These are phyloP conservation scores for Myxozyma geophila DNA, from an alignment of 805 yeast species.

Conservation along the genomic window DNA sequence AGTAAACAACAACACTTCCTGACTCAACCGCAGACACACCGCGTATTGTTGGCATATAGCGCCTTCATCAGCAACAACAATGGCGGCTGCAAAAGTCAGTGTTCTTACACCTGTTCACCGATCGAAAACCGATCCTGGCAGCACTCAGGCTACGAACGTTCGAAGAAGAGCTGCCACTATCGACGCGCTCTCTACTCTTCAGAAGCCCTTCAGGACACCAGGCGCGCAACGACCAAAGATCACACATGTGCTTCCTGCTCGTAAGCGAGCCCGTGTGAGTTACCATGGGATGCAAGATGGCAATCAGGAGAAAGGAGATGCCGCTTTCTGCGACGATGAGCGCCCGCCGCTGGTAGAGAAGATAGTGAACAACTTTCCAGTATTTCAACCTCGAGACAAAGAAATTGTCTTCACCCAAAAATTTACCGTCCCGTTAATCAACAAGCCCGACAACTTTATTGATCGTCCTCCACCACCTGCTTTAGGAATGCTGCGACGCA, in stretches of 20 bases:
- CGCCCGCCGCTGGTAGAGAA: conserved; percentile 16
- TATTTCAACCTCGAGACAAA: conserved; percentile 26
- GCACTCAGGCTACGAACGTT: neutral
- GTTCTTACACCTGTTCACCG: conserved; percentile 1
- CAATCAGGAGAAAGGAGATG: conserved; percentile 16
- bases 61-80: neutral
- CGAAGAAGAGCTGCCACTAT: conserved; percentile 27
- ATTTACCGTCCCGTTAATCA: conserved; percentile 29
- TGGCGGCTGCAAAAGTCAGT: neutral
- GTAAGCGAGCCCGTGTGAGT: conserved; percentile 37
- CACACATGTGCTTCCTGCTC: conserved; percentile 21
- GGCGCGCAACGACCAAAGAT: conserved; percentile 5
- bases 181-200: conserved; percentile 26
- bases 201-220: conserved; percentile 32
- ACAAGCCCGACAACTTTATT: conserved; percentile 22
- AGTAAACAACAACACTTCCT: neutral
- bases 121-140: conserved; percentile 4
- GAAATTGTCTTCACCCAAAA: conserved; percentile 28
- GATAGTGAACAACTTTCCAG: conserved; percentile 25
- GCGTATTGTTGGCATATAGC: neutral
- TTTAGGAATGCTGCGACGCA: conserved; percentile 75
- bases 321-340: conserved; percentile 19
- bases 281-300: conserved; percentile 29
- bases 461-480: conserved; percentile 65
- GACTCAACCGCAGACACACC: neutral